These are phyloP conservation scores for Vaccinium macrocarpon DNA, from an alignment of 148 eudicot genomes.

Conservation along the genomic window DNA sequence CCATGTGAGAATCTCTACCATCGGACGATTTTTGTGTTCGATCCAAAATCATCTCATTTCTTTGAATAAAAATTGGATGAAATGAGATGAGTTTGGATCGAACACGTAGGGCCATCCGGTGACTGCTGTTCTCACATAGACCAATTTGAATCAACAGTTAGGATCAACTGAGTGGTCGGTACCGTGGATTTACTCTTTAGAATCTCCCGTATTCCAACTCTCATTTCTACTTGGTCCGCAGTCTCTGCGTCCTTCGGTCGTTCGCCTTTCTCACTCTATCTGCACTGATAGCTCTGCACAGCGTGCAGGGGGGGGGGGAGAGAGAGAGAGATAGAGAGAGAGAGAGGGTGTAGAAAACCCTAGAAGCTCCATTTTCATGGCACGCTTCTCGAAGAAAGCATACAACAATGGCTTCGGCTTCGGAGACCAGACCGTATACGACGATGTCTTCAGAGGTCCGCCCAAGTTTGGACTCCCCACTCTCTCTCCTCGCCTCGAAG, in stretches of 20 bases:
- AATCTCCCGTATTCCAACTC: too few relatives aligned
- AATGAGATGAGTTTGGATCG: too few relatives aligned
- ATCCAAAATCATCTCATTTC: too few relatives aligned
- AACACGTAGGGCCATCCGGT: too few relatives aligned
- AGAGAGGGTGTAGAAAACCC: conserved; percentile 22
- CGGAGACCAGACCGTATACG: conserved; percentile 55
- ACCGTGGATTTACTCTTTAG: too few relatives aligned
- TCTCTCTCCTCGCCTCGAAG: conserved; percentile 70
- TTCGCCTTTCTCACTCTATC: conserved; percentile 7
- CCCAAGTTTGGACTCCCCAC: conserved; percentile 49
- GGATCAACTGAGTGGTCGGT: too few relatives aligned
- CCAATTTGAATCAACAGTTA: too few relatives aligned
- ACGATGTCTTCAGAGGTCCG: conserved; percentile 78
- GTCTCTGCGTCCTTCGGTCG: conserved; percentile 13
- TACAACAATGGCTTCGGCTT: conserved; percentile 32
- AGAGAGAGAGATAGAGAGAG: conserved; percentile 1
- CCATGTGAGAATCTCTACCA: too few relatives aligned
- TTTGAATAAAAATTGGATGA: too few relatives aligned
- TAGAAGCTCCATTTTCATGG: conserved; percentile 30
- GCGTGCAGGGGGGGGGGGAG: conserved; percentile 21
- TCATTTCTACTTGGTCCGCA: conserved; percentile 11
- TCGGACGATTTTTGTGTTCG: too few relatives aligned
- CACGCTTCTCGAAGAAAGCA: conserved; percentile 28
- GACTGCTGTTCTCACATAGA: too few relatives aligned
- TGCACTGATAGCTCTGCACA: not conserved